Evolutionary conservation across 2,329 filamentous ascomycete genomes (phyloP), one percentile per base, ranked within the genome.

Genomic region (Meredithiella fracta): DNA sequence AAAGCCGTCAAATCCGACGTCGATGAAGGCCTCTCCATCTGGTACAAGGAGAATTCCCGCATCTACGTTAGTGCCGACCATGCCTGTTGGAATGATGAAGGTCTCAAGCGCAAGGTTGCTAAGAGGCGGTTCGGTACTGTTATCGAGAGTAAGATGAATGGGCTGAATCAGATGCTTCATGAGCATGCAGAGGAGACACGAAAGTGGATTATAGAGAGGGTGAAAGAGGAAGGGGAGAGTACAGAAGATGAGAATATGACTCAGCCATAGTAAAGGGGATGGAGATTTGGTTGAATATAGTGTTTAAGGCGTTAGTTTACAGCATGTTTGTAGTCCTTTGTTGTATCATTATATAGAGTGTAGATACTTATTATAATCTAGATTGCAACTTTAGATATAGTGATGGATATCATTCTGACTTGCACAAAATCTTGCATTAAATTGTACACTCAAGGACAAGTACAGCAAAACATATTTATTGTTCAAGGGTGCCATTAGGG

Each of bases 41-140:
- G 91, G 91, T 97, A 95, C 69, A 85, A 83, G 64, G 74, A 80
- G 62, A 82, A 88, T 67, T 92, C 87, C 0, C 76, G 79, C 2
- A 83, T 96, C 50, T 94, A 83, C 63, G 85, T 96, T 17, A 79
- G 83, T 1, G 71, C 75, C 25, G 75, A 83, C 58, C 91, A 96
- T 66, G 77, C 78, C 11, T 84, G 86, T 66, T 96, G 88, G 84
- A 72, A 67, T 59, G 78, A 83, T 57, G 73, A 75, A 31, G 79
- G 82, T 3, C 71, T 80, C 20, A 73, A 69, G 1, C 72, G 75
- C 60, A 81, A 79, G 62, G 76, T 83, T 0, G 67, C 72, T 51
- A 82, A 80, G 68, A 71, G 74, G 37, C 72, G 79, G 0, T 83
- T 82, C 60, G 80, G 80, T 1, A 72, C 71, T 1, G 79, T 83